Evolutionary conservation across 495 filamentous ascomycete genomes (phyloP).

Genomic region (Penicillium soppii): DNA sequence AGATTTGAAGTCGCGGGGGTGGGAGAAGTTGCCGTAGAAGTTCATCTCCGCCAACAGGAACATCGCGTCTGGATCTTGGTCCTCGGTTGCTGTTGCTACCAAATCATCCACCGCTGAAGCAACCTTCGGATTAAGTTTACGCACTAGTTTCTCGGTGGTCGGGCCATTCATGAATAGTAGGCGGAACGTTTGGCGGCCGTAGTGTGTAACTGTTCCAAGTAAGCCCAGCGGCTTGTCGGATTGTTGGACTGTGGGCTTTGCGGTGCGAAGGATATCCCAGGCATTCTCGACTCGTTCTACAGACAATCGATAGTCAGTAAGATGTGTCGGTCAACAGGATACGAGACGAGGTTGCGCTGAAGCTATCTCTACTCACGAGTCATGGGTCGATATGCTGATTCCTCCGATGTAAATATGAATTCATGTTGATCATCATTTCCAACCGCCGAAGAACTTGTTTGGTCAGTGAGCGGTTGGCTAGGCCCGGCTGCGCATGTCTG

Average conservation of each 20-base stretch:
- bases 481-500: constrained; percentile 33
- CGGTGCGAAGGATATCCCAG: constrained; percentile 31
- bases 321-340: background rate
- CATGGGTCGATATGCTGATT: constrained; percentile 20
- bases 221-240: constrained; percentile 45
- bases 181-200: constrained; percentile 46
- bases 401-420: constrained; percentile 16
- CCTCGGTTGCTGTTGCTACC: constrained; percentile 68
- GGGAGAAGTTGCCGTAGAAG: constrained; percentile 91
- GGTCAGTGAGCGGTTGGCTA: constrained; percentile 20
- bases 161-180: constrained; percentile 54
- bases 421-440: constrained; percentile 17
- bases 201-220: constrained; percentile 46
- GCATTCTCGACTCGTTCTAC: constrained; percentile 40
- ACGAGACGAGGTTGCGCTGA: background rate
- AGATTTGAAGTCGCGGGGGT: constrained; percentile 78
- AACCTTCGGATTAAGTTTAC: constrained; percentile 34
- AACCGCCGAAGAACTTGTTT: constrained; percentile 18
- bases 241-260: constrained; percentile 25
- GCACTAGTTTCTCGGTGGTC: constrained; percentile 19
- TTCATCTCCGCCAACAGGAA: constrained; percentile 92
- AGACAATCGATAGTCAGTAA: background rate
- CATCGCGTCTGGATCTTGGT: constrained; percentile 78
- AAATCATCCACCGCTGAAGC: constrained; percentile 67
- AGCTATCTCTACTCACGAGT: constrained; percentile 30